phyloP scores from a whole-genome alignment of 2,329 filamentous ascomycete genomes.

The Aspergillus spinulosporus region DNA sequence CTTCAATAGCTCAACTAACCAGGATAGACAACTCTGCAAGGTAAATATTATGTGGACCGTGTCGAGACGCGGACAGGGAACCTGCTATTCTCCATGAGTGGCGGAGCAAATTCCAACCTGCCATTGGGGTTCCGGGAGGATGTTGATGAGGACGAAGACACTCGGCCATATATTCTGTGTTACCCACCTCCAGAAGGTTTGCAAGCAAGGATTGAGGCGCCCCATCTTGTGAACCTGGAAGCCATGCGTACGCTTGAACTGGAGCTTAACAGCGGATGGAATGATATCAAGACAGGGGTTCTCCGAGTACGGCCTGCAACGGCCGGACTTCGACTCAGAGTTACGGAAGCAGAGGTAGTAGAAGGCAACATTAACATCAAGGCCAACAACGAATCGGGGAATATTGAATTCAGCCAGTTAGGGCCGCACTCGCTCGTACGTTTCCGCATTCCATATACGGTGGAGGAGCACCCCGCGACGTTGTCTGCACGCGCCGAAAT shows the following conservation, averaged over 20 bases:
- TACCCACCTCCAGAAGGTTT: constrained; percentile 71
- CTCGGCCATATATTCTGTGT: constrained; percentile 64
- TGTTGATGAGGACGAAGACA: constrained; percentile 45
- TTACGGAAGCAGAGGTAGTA: constrained; percentile 50
- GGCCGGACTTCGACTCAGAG: constrained; percentile 59
- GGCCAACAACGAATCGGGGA: constrained; percentile 47
- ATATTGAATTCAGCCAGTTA: constrained; percentile 45
- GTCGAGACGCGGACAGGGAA: constrained; percentile 58
- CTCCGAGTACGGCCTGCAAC: constrained; percentile 60
- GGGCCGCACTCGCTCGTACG: constrained; percentile 33
- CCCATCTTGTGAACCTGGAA: constrained; percentile 75
- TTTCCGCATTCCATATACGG: constrained; percentile 74
- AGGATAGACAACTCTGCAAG: constrained; percentile 51
- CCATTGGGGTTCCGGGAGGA: constrained; percentile 39
- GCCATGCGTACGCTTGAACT: constrained; percentile 76
- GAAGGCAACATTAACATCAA: constrained; percentile 45
- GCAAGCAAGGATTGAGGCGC: constrained; percentile 65
- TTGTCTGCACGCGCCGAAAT: constrained; percentile 76
- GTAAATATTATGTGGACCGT: constrained; percentile 73
- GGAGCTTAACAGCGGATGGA: constrained; percentile 71
- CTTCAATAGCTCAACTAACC: constrained; percentile 8
- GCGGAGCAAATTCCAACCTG: constrained; percentile 30
- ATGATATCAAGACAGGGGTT: constrained; percentile 56
- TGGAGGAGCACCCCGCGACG: constrained; percentile 72
- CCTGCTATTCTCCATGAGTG: constrained; percentile 39